Base-by-base conservation (phyloP, 768 basidiomycete genomes). In the Basidioascus undulatus region DNA sequence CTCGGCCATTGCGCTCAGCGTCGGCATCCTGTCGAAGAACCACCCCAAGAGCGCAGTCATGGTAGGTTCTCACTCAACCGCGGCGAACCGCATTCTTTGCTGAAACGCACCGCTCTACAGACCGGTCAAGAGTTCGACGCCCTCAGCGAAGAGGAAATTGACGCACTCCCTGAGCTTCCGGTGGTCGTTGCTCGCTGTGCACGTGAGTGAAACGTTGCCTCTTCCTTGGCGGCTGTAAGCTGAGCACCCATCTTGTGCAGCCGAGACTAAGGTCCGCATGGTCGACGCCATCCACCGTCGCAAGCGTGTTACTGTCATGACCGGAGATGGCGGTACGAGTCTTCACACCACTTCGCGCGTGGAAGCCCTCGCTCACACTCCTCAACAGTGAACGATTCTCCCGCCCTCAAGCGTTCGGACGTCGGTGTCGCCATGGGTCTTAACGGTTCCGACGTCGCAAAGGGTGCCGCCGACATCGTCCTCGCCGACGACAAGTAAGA, bases 401-500 rank as follows among this genome's bases (percentile, higher is more conserved):
- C 70, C 24, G 65, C 69, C 3, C 58, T 74, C 37, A 66, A 70
- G 41, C 61, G 65, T 12, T 65, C 69, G 19, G 72, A 74, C 49
- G 61, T 71, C 36, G 67, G 71, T 7, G 65, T 74, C 31, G 72
- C 70, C 1, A 70, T 74, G 56, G 70, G 71, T 11, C 57, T 64
- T 55, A 63, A 62, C 21, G 69, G 69, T 6, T 63, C 62, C 5
- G 69, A 70, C 46, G 70, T 71, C 27, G 69, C 70, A 7, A 68
- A 74, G 50, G 67, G 69, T 44, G 71, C 72, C 5, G 65, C 71
- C 6, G 72, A 73, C 49, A 63, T 75, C 40, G 65, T 76, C 13
- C 61, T 77, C 13, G 62, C 72, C 37, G 68, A 72, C 42, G 70
- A 71, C 51, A 70, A 73, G n/a, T n/a, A n/a, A n/a, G n/a, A n/a